Base-by-base conservation (phyloP, 306 rosid genomes). In the Comarum palustre region DNA sequence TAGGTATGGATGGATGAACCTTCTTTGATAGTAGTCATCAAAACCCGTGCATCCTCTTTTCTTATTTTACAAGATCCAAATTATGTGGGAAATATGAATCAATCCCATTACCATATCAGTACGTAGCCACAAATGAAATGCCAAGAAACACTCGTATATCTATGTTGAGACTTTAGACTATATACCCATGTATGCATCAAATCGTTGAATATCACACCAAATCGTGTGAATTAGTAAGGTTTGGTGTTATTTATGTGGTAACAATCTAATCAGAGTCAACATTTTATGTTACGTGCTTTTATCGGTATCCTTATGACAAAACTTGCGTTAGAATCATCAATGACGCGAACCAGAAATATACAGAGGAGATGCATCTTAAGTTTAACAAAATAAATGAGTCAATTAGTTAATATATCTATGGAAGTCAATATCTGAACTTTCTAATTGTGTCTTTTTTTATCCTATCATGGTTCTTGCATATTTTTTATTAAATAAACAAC, bases 71-170 rank as follows among this genome's bases (percentile, higher is more conserved):
- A 68, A 34, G 58, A 68, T 68, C 58, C 72, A 68, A 46, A 67
- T 67, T 25, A 25, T 25, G 57, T 41, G 72, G 57, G 67, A 19
- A 67, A 46, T 46, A 45, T 16, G 71, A 42, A 15, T 66, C 39
- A 42, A 25, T 66, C 39, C 55, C 55, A 25, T 66, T 41, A 66
- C 34, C 48, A n/a, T 36, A 19, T 34, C 43, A 17, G 3, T 63
- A 32, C 6, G 13, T 15, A 62, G 45, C 43, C 36, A 62, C 67
- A 32, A 38, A 38, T 36, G n/a, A 39, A 64, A 8, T 39, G 50
- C 69, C 69, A 39, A 38, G n/a, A 64, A 34, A 36, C 69, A 38
- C 50, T 64, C 69, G 48, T 39, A 38, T 64, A 64, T 64, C 69
- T 20, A 11, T 64, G 69, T 39, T 64, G n/a, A 63, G 29, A 60